A percentile compares a stretch with the other conserved stretches of the same genome.
These are phyloP conservation scores for Pythium aphanidermatum DNA, from an alignment of 352 stramenopile species.

Conservation along the genomic window DNA sequence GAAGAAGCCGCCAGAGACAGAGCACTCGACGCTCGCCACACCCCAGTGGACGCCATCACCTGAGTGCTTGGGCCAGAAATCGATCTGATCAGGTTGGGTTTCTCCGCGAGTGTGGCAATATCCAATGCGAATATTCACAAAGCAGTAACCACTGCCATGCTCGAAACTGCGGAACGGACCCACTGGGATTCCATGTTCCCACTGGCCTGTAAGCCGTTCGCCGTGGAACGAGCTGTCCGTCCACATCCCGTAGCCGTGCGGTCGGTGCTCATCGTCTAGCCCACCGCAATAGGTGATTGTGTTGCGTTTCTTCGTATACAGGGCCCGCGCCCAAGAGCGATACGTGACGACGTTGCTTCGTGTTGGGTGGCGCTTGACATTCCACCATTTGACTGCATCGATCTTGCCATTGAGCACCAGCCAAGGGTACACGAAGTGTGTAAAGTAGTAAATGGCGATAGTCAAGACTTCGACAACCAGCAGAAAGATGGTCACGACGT, in stretches of 20 bases:
- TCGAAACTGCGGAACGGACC: conserved; percentile 54
- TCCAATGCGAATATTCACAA: conserved; percentile 45
- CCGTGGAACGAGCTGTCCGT: conserved; percentile 56
- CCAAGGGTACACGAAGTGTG: conserved; percentile 48
- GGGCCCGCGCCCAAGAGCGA: conserved; percentile 5
- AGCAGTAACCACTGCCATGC: conserved; percentile 52
- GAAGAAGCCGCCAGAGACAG: conserved; percentile 69
- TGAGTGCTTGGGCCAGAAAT: conserved; percentile 46
- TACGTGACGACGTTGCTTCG: conserved; percentile 26
- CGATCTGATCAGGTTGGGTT: conserved; percentile 26
- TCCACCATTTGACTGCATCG: conserved; percentile 32
- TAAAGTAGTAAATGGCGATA: conserved; percentile 32
- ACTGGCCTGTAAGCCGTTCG: conserved; percentile 48
- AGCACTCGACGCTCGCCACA: conserved; percentile 75
- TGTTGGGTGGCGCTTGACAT: conserved; percentile 12
- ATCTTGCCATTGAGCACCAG: conserved; percentile 30
- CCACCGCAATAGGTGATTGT: conserved; percentile 48
- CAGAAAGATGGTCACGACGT: conserved; percentile 24
- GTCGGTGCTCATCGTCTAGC: conserved; percentile 28
- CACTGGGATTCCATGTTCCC: conserved; percentile 48
- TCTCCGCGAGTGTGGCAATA: conserved; percentile 39
- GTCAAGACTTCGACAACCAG: conserved; percentile 38
- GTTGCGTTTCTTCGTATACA: conserved; percentile 26
- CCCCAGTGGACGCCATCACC: conserved; percentile 45
- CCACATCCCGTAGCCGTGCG: conserved; percentile 58